Base-by-base conservation (phyloP, 2,329 filamentous ascomycete genomes). In the Graphilbum fragrans region DNA sequence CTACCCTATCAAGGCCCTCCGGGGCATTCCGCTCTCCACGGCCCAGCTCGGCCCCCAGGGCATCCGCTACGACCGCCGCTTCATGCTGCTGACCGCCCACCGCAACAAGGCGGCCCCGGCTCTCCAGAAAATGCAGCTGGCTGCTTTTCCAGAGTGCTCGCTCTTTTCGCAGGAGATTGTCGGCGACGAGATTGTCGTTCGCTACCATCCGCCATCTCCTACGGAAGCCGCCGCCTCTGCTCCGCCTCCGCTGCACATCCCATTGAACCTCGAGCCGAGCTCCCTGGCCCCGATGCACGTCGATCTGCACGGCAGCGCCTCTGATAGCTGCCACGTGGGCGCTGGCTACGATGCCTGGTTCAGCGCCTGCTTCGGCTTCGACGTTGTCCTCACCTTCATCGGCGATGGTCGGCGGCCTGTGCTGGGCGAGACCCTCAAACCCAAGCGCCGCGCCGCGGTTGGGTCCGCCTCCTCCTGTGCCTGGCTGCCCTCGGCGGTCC, bases 1-100 rank as follows among this genome's bases (percentile, higher is more conserved):
- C 37, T 85, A 86, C 56, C 81, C 82, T 34, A 78, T 86, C 60
- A 86, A 86, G 55, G 79, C 71, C 8, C 68, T 86, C n/a, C 73
- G 77, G 29, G 74, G 72, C 39, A 71, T 80, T 41, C 57, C 66
- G 17, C 60, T 86, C 25, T 45, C 63, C 5, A 57, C 61, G 1
- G 67, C 77, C 3, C 58, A 59, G n/a, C 58, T 85, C 37, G 72
- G 70, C 5, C 64, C 66, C n/a, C 69, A 76, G 47, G 81, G 82
- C 14, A 65, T 85, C 49, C 62, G 65, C 33, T 63, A 82, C 54
- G 82, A 87, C 60, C 72, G 82, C 10, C 66, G 67, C 27, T 86
- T 84, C 59, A 83, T 86, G 74, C 69, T 86, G 4, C 69, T 76
- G 46, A 72, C 71, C 49, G 62, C 72, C 2, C 31, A 37, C 17